A percentile compares a stretch with the other conserved stretches of the same genome.
Evolutionary conservation across 1,284 basidiomycete species (phyloP).

Genomic region (Sparassis latifolia): DNA sequence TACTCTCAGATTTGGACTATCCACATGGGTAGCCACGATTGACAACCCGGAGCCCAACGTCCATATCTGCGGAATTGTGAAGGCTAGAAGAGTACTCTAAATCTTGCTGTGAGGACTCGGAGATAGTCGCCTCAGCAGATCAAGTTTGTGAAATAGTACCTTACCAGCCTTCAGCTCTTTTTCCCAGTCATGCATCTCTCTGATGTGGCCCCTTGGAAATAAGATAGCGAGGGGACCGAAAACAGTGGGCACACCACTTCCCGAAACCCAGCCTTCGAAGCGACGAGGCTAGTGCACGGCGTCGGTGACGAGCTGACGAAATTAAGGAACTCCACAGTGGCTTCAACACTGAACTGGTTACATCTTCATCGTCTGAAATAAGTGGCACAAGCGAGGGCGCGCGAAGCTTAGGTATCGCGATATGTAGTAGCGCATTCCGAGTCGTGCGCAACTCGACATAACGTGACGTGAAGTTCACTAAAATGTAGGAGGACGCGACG

Average conservation of each 20-base stretch:
- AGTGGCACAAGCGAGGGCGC: no score
- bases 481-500: no score
- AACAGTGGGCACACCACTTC: no score
- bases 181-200: constrained; percentile 54
- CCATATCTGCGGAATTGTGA: constrained; percentile 77
- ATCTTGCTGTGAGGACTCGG: constrained; percentile 44
- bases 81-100: constrained; percentile 80
- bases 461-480: no score
- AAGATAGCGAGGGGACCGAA: no score
- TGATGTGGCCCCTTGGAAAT: constrained; percentile 31
- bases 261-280: constrained; percentile 37
- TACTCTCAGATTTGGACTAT: constrained; percentile 78
- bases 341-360: constrained; percentile 51
- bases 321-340: constrained; percentile 57
- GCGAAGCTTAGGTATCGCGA: no score
- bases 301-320: constrained; percentile 88
- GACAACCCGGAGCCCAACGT: constrained; percentile 66
- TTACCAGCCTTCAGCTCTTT: constrained; percentile 61
- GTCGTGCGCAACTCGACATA: no score
- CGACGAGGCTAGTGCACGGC: constrained; percentile 41
- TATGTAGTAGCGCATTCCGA: no score
- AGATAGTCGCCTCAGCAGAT: constrained; percentile 27
- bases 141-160: constrained; percentile 78
- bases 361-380: constrained; percentile 33
- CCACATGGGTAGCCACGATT: constrained; percentile 89